Percentiles rank a stretch among this genome's conserved stretches.
Conservation (phyloP, 768 basidiomycete genomes). For the Leccinellum rugosiceps region DNA sequence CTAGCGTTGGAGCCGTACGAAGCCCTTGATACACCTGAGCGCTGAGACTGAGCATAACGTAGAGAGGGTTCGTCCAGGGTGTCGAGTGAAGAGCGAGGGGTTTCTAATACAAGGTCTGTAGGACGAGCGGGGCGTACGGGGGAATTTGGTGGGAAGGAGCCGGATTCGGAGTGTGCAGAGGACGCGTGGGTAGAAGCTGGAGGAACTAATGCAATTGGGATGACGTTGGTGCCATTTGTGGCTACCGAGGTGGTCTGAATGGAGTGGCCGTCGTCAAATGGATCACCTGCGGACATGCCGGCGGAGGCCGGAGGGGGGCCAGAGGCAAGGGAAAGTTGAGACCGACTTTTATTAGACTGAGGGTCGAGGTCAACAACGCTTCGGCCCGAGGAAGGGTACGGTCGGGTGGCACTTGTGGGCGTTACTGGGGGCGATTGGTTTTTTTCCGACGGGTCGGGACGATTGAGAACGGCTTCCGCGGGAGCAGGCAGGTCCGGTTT, state of each 20-base stretch:
- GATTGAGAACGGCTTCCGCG: constrained; percentile 73
- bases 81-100: constrained; percentile 58
- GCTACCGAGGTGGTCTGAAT: constrained; percentile 75
- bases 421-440: constrained; percentile 19
- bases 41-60: constrained; percentile 44
- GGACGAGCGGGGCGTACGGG: constrained; percentile 57
- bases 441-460: constrained; percentile 81
- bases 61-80: constrained; percentile 38
- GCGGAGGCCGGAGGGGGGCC: constrained; percentile 16
- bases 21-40: constrained; percentile 55
- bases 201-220: constrained; percentile 78
- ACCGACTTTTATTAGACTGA: constrained; percentile 20
- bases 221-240: constrained; percentile 80
- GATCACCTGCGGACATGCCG: constrained; percentile 45
- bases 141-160: constrained; percentile 26
- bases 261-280: constrained; percentile 73
- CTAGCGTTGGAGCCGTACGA: constrained; percentile 77
- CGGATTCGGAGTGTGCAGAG: constrained; percentile 33
- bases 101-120: constrained; percentile 58
- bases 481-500: constrained; percentile 66
- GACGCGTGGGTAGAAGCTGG: constrained; percentile 44
- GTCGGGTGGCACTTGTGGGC: constrained; percentile 39
- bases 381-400: constrained; percentile 44
- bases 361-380: constrained; percentile 63
- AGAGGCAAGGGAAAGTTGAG: constrained; percentile 31